Base-by-base conservation (phyloP, 2,329 filamentous ascomycete genomes). In the Fusarium euwallaceae region DNA sequence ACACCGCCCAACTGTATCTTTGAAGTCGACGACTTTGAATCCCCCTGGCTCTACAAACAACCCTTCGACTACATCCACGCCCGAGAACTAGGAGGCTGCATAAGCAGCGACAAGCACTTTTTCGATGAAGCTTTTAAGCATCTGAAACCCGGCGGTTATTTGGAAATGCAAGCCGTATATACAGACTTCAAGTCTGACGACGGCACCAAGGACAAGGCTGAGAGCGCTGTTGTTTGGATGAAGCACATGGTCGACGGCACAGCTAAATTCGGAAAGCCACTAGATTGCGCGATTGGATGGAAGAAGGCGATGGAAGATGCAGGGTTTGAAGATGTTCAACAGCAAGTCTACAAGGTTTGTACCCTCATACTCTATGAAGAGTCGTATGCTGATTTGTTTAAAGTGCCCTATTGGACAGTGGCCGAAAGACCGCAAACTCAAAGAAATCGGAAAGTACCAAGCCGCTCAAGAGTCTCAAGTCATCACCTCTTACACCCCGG, bases 391-490 rank as follows among this genome's bases (percentile, higher is more conserved):
- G 27, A 70, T 5, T 2, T 2, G 2, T 1, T 34, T 2, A 16
- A 10, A 37, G 71, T 51, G 71, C 0, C 72, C 72, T 0, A 74
- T 73, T 36, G 70, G 72, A 2, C 43, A 56, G 22, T 74, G 72
- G 72, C 72, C 70, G 1, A 64, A 58, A 11, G 66, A 75, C 3
- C 20, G 55, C 3, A 56, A 45, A 4, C 66, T 75, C 2, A 72
- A 75, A 16, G 73, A 75, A 9, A 71, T 73, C 48, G 72, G 73
- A 45, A 70, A 66, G 22, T 69, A 51, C 12, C 61, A 72, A 45
- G 58, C 67, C 20, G 61, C 70, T 1, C 72, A 75, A n/a, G 72
- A 77, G 60, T 34, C 68, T 10, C 70, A 76, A 34, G 73, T 75
- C 4, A 67, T 77, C 14, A 66, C 62, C 1, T 76, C 75, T 0